These are phyloP conservation scores for Rhodotorula sp. DNA, from an alignment of 1,284 basidiomycete species.

Conservation along the genomic window DNA sequence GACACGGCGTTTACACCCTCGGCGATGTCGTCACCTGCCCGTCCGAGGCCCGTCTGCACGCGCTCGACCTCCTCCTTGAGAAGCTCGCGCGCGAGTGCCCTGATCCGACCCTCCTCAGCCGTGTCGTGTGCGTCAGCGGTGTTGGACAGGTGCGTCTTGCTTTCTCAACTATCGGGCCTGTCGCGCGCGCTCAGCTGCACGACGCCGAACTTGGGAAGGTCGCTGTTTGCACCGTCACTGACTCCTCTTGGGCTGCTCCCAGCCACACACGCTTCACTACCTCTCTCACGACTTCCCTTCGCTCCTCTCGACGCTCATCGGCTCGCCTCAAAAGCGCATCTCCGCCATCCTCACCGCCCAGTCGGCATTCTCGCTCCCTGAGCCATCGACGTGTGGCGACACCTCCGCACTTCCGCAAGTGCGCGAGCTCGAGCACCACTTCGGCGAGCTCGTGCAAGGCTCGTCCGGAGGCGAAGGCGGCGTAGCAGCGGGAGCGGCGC, in stretches of 20 bases:
- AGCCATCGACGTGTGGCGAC: not conserved
- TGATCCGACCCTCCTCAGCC: constrained; percentile 59
- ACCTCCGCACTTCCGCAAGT: constrained; percentile 2
- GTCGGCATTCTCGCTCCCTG: constrained; percentile 6
- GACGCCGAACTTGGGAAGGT: not conserved
- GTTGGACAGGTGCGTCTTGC: constrained; percentile 62
- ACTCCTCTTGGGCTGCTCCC: not conserved
- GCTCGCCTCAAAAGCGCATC: constrained; percentile 1
- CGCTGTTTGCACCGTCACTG: not conserved
- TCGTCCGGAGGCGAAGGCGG: not conserved
- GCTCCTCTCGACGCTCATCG: constrained; percentile 3
- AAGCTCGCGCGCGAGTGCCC: constrained; percentile 63
- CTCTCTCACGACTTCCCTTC: constrained; percentile 10
- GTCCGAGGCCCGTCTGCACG: constrained; percentile 81
- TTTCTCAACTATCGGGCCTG: not conserved
- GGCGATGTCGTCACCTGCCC: constrained; percentile 79
- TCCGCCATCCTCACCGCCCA: constrained; percentile 11
- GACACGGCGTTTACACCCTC: constrained; percentile 77
- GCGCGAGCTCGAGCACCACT: constrained; percentile 10
- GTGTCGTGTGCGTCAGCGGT: constrained; percentile 71
- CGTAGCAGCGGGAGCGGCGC: no score
- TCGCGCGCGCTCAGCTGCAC: not conserved
- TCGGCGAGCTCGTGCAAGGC: not conserved
- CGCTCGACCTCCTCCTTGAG: constrained; percentile 70
- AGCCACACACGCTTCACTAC: constrained; percentile 22